A percentile compares a stretch with the other conserved stretches of the same genome.
Evolutionary conservation across 495 filamentous ascomycete genomes (phyloP).

Genomic region (Lophium mytilinum): DNA sequence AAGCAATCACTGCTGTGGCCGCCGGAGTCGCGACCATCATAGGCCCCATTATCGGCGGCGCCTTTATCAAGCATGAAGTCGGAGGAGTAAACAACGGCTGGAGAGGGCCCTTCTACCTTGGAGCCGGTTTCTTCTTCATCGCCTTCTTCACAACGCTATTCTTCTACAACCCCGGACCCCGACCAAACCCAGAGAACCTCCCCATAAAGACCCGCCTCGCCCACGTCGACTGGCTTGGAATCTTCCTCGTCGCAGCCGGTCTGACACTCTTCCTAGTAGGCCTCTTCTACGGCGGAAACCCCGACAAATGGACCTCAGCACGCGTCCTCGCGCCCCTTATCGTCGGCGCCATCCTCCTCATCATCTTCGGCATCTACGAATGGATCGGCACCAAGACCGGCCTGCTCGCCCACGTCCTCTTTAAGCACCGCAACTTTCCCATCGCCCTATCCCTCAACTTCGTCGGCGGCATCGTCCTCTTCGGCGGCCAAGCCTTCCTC

Average conservation of each 20-base stretch:
- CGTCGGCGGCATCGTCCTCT: constrained; percentile 9
- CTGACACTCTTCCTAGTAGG: constrained; percentile 8
- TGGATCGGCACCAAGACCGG: constrained; percentile 11
- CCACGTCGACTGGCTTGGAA: neutral
- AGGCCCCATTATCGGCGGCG: neutral
- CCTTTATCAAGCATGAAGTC: neutral
- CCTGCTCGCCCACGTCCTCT: constrained; percentile 10
- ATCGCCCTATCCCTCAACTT: constrained; percentile 7
- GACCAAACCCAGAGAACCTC: neutral
- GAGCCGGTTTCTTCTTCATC: neutral
- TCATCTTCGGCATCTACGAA: constrained; percentile 12
- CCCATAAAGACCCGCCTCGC: neutral
- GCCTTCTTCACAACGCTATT: neutral
- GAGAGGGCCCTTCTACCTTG: neutral
- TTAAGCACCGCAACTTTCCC: constrained; percentile 9
- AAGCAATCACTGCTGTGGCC: neutral
- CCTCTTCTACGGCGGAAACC: constrained; percentile 8
- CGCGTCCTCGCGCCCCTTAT: constrained; percentile 6
- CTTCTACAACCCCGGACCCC: neutral
- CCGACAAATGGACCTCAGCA: constrained; percentile 4
- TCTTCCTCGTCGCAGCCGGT: constrained; percentile 7
- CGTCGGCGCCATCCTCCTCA: constrained; percentile 2
- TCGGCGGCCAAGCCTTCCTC: neutral
- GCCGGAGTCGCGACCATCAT: neutral
- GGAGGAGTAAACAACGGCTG: neutral